Conservation (phyloP, 192 early-diverging fungal genomes). For the Coemansia sp. region DNA sequence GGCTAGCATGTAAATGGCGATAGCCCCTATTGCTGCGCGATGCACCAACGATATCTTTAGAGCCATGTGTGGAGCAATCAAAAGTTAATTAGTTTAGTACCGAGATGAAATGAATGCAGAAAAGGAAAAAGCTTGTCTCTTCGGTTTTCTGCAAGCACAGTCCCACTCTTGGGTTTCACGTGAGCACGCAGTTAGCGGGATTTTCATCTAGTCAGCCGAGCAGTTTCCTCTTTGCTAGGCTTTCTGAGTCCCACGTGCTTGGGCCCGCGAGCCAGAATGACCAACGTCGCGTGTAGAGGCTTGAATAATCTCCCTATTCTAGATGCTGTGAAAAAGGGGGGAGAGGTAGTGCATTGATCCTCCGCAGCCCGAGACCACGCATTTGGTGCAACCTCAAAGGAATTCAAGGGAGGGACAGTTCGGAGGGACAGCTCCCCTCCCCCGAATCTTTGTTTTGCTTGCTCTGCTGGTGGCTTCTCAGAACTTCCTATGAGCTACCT, state of each 20-base stretch:
- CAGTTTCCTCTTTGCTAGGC: conserved; percentile 20
- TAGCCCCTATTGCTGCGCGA: conserved; percentile 5
- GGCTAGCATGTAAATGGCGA: conserved; percentile 24
- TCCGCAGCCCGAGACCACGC: neutral
- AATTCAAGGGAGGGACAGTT: neutral
- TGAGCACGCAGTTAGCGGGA: neutral
- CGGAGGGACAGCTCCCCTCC: neutral
- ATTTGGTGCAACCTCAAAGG: neutral
- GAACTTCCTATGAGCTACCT: neutral
- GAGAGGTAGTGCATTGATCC: neutral
- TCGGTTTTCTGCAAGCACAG: neutral
- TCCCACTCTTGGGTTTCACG: neutral
- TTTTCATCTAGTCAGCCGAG: neutral
- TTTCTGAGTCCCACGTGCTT: conserved; percentile 44
- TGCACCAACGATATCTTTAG: conserved; percentile 4
- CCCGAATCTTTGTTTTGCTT: neutral
- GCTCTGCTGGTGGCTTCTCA: neutral
- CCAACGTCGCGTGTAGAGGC: conserved; percentile 21
- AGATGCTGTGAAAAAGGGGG: neutral
- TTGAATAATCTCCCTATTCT: neutral
- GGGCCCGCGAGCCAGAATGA: conserved; percentile 27
- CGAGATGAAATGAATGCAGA: neutral
- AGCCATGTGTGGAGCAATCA: neutral
- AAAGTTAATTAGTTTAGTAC: neutral
- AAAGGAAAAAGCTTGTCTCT: neutral